Conservation (phyloP, 768 basidiomycete genomes). For the Dacryopinax spathularia region DNA sequence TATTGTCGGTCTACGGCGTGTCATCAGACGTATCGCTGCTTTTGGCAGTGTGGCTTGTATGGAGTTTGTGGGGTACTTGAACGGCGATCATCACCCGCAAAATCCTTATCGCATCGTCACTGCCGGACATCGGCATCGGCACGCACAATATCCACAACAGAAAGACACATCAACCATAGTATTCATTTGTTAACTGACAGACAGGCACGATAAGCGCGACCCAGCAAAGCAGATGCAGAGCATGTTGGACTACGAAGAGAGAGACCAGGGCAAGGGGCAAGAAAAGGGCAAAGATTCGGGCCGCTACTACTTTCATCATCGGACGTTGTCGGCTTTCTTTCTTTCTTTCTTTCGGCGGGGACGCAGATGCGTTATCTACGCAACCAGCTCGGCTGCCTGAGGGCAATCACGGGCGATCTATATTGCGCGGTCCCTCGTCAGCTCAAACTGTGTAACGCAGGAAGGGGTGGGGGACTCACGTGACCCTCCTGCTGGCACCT, state of each 20-base stretch:
- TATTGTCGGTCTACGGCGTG: too few relatives aligned
- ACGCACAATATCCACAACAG: not conserved
- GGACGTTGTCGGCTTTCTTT: too few relatives aligned
- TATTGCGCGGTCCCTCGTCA: not conserved
- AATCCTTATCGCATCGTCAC: not conserved
- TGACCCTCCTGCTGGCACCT: conserved; percentile 81
- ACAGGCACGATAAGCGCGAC: not conserved
- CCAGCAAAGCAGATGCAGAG: too few relatives aligned
- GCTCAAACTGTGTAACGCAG: conserved; percentile 18
- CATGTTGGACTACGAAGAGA: too few relatives aligned
- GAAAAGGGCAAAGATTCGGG: too few relatives aligned
- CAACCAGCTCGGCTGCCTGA: conserved; percentile 13
- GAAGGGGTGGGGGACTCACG: conserved; percentile 38
- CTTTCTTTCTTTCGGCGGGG: not conserved
- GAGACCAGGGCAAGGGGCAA: too few relatives aligned
- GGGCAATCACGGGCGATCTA: conserved; percentile 20
- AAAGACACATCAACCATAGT: not conserved
- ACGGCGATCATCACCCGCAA: not conserved
- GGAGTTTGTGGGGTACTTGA: too few relatives aligned
- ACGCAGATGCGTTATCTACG: not conserved
- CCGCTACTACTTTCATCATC: too few relatives aligned
- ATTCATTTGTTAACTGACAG: not conserved
- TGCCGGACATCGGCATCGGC: not conserved
- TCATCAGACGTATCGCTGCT: too few relatives aligned
- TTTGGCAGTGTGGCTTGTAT: too few relatives aligned